A percentile compares a stretch with the other conserved stretches of the same genome.
Conservation (phyloP, 176 grass and related monocot species). For the Juncus effusus region DNA sequence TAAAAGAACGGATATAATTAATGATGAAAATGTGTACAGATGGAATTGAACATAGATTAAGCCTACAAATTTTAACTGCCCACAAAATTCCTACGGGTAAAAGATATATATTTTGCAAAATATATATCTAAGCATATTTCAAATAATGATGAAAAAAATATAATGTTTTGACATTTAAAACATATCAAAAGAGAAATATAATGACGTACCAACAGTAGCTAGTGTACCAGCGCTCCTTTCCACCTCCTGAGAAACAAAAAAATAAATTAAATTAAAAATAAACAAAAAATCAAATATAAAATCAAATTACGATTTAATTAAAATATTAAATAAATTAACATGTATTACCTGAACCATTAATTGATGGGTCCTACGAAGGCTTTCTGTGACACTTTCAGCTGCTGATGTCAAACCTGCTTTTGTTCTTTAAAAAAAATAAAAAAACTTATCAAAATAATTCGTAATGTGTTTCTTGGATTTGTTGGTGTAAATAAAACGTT, state of each 20-base stretch:
- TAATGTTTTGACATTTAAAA: too few species aligned
- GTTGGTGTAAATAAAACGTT: too few species aligned
- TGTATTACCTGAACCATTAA: constrained; percentile 90
- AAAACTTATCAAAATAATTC: not conserved
- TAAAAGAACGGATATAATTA: too few species aligned
- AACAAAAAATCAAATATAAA: constrained; percentile 6
- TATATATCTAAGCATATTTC: too few species aligned
- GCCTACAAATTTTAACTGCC: too few species aligned
- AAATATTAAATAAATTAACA: not conserved
- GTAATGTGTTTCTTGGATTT: too few species aligned
- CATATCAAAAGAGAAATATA: not conserved
- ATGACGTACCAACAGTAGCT: constrained; percentile 63
- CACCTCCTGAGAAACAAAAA: constrained; percentile 23
- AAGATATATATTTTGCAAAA: too few species aligned
- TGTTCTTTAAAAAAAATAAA: constrained; percentile 45
- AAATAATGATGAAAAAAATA: too few species aligned
- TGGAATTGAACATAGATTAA: too few species aligned
- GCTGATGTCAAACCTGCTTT: constrained; percentile 85
- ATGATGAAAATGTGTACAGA: too few species aligned
- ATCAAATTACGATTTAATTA: not conserved
- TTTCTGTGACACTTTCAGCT: constrained; percentile 89
- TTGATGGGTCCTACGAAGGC: constrained; percentile 66
- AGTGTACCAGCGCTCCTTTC: constrained; percentile 74
- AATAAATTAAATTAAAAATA: constrained; percentile 14
- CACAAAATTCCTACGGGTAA: too few species aligned